These are phyloP conservation scores for Talaromyces adpressus DNA, from an alignment of 495 filamentous ascomycete species.

Conservation along the genomic window DNA sequence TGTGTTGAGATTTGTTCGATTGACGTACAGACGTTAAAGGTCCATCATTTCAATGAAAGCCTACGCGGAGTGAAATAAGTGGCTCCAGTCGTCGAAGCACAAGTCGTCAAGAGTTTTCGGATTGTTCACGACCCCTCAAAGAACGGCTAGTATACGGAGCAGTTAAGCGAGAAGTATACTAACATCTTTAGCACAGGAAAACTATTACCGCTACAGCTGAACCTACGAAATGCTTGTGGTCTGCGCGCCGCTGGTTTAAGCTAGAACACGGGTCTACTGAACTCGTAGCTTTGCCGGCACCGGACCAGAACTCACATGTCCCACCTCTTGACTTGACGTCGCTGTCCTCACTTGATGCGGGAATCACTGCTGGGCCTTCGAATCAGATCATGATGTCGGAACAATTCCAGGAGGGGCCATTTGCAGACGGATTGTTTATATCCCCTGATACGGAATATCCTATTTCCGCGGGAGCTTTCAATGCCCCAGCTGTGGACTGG, in stretches of 20 bases:
- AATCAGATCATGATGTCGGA: constrained; percentile 39
- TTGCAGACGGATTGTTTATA: constrained; percentile 33
- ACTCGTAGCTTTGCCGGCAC: constrained; percentile 34
- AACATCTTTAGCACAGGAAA: constrained; percentile 41
- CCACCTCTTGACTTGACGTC: constrained; percentile 32
- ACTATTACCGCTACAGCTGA: constrained; percentile 87
- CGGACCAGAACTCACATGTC: constrained; percentile 31
- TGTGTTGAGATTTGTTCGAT: constrained; percentile 79
- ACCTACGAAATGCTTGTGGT: constrained; percentile 73
- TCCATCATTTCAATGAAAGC: constrained; percentile 82
- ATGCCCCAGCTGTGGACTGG: constrained; percentile 64
- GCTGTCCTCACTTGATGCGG: constrained; percentile 27
- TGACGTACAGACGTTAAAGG: constrained; percentile 62
- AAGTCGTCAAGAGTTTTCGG: constrained; percentile 48
- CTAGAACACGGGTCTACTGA: constrained; percentile 69
- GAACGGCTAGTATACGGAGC: constrained; percentile 30
- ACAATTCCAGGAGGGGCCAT: constrained; percentile 31
- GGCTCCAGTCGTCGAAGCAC: constrained; percentile 54
- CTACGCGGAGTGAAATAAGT: constrained; percentile 57
- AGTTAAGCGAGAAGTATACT: constrained; percentile 37
- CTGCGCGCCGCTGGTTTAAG: constrained; percentile 47
- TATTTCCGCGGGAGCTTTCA: constrained; percentile 58
- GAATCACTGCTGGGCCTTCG: constrained; percentile 25
- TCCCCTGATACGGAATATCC: constrained; percentile 58
- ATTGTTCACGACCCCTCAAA: constrained; percentile 31